phyloP scores from a whole-genome alignment of 257 asterid genomes.

The Nicotiana paniculata region DNA sequence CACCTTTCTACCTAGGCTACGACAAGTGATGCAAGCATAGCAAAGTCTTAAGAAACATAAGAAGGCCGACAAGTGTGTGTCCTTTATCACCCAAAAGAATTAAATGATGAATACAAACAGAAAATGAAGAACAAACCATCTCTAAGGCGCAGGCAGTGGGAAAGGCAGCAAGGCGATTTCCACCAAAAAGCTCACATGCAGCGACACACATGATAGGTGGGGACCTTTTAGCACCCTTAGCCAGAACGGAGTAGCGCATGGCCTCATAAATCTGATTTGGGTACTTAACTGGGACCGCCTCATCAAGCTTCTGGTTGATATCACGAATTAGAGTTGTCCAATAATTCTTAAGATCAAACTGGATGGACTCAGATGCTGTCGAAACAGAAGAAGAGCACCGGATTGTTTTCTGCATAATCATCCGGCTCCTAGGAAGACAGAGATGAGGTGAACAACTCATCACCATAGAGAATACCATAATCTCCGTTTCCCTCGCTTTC shows the following conservation, averaged over 20 bases:
- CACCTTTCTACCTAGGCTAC: background rate
- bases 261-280: conserved; percentile 93
- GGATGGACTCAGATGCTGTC: conserved; percentile 14
- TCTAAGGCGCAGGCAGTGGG: conserved; percentile 99
- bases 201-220: conserved; percentile 97
- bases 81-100: background rate
- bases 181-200: conserved; percentile 89
- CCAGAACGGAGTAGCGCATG: conserved; percentile 88
- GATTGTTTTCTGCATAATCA: conserved; percentile 34
- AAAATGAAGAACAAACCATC: conserved; percentile 44
- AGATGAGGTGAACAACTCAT: conserved; percentile 13
- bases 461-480: conserved; percentile 21
- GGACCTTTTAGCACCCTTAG: conserved; percentile 86
- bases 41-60: background rate
- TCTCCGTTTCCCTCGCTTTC: background rate
- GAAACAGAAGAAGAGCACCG: conserved; percentile 34
- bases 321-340: conserved; percentile 74
- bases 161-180: conserved; percentile 74
- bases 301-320: conserved; percentile 77
- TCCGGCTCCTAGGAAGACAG: conserved; percentile 17
- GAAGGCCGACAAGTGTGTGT: background rate
- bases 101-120: background rate
- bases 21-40: background rate
- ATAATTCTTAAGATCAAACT: conserved; percentile 74
- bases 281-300: conserved; percentile 71